phyloP scores from a whole-genome alignment of 1,139 yeast species.

The Hemisphaericaspora xylanilytica region DNA sequence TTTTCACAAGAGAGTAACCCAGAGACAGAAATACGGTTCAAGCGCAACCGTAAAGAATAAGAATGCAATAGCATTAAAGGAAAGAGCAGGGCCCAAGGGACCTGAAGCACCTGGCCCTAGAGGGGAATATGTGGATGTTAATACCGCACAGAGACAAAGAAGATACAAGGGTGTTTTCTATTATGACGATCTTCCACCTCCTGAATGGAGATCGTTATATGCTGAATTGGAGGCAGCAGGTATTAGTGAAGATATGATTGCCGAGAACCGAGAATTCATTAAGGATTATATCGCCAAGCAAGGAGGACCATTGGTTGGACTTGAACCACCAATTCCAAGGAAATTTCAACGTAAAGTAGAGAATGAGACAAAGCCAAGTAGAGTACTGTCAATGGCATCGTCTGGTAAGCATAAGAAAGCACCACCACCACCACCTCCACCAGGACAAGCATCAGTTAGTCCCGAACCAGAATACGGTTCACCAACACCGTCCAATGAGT shows the following conservation, averaged over 20 bases:
- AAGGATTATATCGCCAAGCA: slow-evolving; percentile 72
- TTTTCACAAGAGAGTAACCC: slow-evolving; percentile 73
- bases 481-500: slow-evolving; percentile 14
- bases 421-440: slow-evolving; percentile 50
- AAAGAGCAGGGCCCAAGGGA: slow-evolving; percentile 39
- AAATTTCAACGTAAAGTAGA: slow-evolving; percentile 35
- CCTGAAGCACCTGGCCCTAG: slow-evolving; percentile 62
- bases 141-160: slow-evolving; percentile 55
- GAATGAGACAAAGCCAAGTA: slow-evolving; percentile 13
- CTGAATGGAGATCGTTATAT: slow-evolving; percentile 80
- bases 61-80: slow-evolving; percentile 78
- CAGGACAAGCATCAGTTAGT: slow-evolving; percentile 32
- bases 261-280: slow-evolving; percentile 78
- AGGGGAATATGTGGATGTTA: slow-evolving; percentile 54
- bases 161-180: slow-evolving; percentile 60
- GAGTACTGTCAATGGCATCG: slow-evolving; percentile 12
- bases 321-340: slow-evolving; percentile 83
- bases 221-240: slow-evolving; percentile 75
- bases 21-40: slow-evolving; percentile 77
- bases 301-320: slow-evolving; percentile 83
- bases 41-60: slow-evolving; percentile 82
- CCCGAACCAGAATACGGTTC: slow-evolving; percentile 7
- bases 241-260: slow-evolving; percentile 85
- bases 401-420: slow-evolving; percentile 32
- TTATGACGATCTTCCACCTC: slow-evolving; percentile 80